These are phyloP conservation scores for Leccinum subspadiceum DNA, from an alignment of 1,284 basidiomycete genomes.

Conservation along the genomic window DNA sequence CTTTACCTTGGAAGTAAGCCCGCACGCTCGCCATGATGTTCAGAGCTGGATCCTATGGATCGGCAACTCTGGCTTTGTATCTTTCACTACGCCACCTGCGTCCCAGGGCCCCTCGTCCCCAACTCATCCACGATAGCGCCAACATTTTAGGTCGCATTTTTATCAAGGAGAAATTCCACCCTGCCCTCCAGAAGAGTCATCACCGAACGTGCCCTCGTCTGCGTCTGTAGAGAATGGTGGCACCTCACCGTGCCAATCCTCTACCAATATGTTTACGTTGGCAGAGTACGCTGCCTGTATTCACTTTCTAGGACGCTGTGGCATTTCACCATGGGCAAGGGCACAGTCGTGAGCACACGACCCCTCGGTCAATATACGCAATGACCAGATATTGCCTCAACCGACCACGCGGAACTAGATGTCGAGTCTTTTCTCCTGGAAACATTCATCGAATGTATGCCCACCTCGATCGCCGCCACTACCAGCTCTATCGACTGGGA, in stretches of 20 bases:
- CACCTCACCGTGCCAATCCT: not conserved
- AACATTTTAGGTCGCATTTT: slow-evolving; percentile 10
- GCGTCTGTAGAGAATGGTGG: not conserved
- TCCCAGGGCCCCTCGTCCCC: slow-evolving; percentile 18
- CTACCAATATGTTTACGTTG: slow-evolving; percentile 25
- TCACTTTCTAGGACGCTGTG: slow-evolving; percentile 26
- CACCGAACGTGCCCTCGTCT: slow-evolving; percentile 35
- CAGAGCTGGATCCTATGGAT: slow-evolving; percentile 55
- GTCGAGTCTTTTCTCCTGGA: slow-evolving; percentile 14
- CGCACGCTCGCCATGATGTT: slow-evolving; percentile 68
- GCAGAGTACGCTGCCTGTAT: slow-evolving; percentile 20
- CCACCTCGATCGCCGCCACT: slow-evolving; percentile 16
- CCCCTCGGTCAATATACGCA: not conserved
- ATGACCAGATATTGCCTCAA: not conserved
- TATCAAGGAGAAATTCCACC: slow-evolving; percentile 4
- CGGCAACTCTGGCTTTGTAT: slow-evolving; percentile 44
- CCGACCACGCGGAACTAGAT: not conserved
- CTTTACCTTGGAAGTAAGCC: slow-evolving; percentile 69
- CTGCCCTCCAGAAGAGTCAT: slow-evolving; percentile 22
- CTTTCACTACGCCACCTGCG: slow-evolving; percentile 32
- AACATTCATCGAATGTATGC: slow-evolving; percentile 23
- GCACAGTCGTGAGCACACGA: slow-evolving; percentile 22
- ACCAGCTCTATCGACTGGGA: too few species aligned
- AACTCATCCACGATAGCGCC: slow-evolving; percentile 11
- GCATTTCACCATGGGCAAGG: slow-evolving; percentile 10